Conservation (phyloP, 495 filamentous ascomycete genomes). For the Opeltia flavorubescens region DNA sequence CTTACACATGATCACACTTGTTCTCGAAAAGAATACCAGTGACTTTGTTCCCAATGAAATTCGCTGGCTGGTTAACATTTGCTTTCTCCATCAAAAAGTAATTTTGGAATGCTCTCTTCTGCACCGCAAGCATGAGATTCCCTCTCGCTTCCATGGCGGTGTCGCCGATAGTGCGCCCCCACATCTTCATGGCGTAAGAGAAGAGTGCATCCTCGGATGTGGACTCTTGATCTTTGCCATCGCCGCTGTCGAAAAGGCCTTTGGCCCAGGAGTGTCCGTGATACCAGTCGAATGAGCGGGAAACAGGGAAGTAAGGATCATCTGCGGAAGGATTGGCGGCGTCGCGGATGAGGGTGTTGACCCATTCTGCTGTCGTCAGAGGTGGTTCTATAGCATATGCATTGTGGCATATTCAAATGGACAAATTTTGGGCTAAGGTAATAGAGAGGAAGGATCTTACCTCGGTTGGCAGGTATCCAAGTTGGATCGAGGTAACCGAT, state of each 20-base stretch:
- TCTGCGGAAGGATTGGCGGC: conserved; percentile 57
- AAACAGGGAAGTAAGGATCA: conserved; percentile 74
- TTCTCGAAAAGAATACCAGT: conserved; percentile 82
- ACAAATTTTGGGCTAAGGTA: no score
- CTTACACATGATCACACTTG: conserved; percentile 12
- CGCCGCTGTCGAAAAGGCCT: conserved; percentile 78
- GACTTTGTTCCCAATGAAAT: conserved; percentile 74
- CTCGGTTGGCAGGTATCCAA: no score
- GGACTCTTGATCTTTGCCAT: conserved; percentile 88
- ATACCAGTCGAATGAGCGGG: conserved; percentile 80
- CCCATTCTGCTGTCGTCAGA: conserved; percentile 57
- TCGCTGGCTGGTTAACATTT: conserved; percentile 62
- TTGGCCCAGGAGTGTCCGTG: conserved; percentile 95
- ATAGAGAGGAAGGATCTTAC: no score
- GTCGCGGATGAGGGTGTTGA: conserved; percentile 68
- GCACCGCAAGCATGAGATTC: conserved; percentile 70
- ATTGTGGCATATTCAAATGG: no score
- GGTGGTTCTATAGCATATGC: no score
- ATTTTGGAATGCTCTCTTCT: conserved; percentile 50
- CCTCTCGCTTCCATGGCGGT: conserved; percentile 71
- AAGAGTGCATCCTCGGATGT: conserved; percentile 84
- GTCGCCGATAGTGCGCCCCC: conserved; percentile 66
- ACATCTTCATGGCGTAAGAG: conserved; percentile 85
- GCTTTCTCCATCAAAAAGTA: conserved; percentile 66
- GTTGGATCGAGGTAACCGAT: conserved; percentile 65